Evolutionary conservation across 192 early-diverging fungal species (phyloP).

Genomic region (Coemansia sp.): DNA sequence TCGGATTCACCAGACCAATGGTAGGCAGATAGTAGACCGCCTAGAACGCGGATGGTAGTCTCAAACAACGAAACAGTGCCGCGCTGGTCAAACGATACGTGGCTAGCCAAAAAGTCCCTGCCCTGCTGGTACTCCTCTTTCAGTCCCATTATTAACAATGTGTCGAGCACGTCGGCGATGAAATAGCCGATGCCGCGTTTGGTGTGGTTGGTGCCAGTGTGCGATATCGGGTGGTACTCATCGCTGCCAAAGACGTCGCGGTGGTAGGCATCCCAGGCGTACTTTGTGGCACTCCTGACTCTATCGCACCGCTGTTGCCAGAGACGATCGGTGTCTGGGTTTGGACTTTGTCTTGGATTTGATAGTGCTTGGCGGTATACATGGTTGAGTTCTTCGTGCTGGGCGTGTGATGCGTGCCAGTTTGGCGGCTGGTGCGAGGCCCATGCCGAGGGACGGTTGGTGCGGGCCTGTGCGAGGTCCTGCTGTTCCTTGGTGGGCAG

Average conservation of each 20-base stretch:
- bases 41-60: slow-evolving; percentile 80
- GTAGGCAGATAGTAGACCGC: slow-evolving; percentile 76
- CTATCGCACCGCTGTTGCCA: slow-evolving; percentile 52
- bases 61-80: slow-evolving; percentile 75
- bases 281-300: slow-evolving; percentile 66
- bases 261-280: slow-evolving; percentile 80
- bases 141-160: slow-evolving; percentile 74
- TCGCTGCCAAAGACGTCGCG: slow-evolving; percentile 79
- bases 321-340: not conserved
- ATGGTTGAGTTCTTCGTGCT: slow-evolving; percentile 18
- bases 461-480: slow-evolving; percentile 1
- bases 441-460: slow-evolving; percentile 8
- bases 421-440: slow-evolving; percentile 2
- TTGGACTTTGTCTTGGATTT: not conserved
- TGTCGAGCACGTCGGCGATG: slow-evolving; percentile 86
- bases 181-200: slow-evolving; percentile 67
- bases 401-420: slow-evolving; percentile 24
- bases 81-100: slow-evolving; percentile 61
- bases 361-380: slow-evolving; percentile 17
- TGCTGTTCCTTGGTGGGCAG: slow-evolving; percentile 18
- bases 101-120: slow-evolving; percentile 60
- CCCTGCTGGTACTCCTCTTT: slow-evolving; percentile 68
- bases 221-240: slow-evolving; percentile 75
- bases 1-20: slow-evolving; percentile 59
- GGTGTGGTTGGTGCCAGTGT: slow-evolving; percentile 62